phyloP scores from a whole-genome alignment of 306 rosid species.

The Rosa lucieae region DNA sequence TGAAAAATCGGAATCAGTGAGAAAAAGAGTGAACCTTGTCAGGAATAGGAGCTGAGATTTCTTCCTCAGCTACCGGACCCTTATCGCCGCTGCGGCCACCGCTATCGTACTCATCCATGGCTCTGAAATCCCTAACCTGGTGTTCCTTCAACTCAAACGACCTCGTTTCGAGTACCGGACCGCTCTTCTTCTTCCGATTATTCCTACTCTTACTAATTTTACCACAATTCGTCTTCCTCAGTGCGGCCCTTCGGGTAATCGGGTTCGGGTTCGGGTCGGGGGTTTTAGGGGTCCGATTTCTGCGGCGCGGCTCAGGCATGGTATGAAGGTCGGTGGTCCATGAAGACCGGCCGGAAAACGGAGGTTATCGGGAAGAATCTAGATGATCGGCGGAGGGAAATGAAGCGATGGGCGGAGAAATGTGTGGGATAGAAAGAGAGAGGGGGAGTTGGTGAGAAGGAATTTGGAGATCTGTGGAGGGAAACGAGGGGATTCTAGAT shows the following conservation, averaged over 20 bases:
- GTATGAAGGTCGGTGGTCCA: slow-evolving; percentile 38
- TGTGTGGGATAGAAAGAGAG: background rate
- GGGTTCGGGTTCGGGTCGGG: slow-evolving; percentile 30
- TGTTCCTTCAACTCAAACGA: slow-evolving; percentile 28
- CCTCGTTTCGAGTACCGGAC: slow-evolving; percentile 13
- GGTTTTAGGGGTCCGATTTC: slow-evolving; percentile 21
- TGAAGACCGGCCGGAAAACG: slow-evolving; percentile 25
- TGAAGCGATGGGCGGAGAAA: background rate
- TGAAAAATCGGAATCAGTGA: background rate
- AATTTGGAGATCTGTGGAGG: slow-evolving; percentile 56
- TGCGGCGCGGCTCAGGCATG: slow-evolving; percentile 58
- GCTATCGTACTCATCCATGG: slow-evolving; percentile 76
- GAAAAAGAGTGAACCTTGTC: slow-evolving; percentile 59
- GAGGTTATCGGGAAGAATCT: slow-evolving; percentile 24
- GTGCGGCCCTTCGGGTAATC: slow-evolving; percentile 8
- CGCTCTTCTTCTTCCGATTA: slow-evolving; percentile 31
- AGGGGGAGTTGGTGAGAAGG: slow-evolving; percentile 16
- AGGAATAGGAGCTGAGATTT: slow-evolving; percentile 67
- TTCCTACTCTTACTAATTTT: slow-evolving; percentile 15
- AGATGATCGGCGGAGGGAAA: slow-evolving; percentile 23
- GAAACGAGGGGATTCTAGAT: slow-evolving; percentile 28
- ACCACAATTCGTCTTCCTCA: slow-evolving; percentile 8
- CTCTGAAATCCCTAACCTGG: slow-evolving; percentile 25
- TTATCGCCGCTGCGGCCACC: slow-evolving; percentile 77
- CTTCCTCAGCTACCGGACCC: slow-evolving; percentile 70